Percentiles rank a stretch among this genome's conserved stretches.
These are phyloP conservation scores for Podosphaera xanthii DNA, from an alignment of 2,329 filamentous ascomycete species.

Conservation along the genomic window DNA sequence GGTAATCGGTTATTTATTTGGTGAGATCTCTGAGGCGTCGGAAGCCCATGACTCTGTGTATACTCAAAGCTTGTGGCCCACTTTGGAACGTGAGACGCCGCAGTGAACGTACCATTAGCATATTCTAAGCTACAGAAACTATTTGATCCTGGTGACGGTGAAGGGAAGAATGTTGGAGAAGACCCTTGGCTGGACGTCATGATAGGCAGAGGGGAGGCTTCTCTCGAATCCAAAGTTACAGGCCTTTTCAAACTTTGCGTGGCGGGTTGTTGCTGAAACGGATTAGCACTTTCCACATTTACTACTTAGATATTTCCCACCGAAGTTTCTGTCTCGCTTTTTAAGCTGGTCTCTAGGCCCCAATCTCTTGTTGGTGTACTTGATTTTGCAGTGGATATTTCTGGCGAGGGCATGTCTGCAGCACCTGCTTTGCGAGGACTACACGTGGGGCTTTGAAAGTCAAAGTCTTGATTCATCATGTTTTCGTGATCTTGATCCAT, in stretches of 20 bases:
- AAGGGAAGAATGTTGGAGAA: conserved; percentile 26
- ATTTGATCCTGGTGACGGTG: conserved; percentile 22
- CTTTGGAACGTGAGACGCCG: conserved; percentile 7
- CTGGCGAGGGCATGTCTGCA: conserved; percentile 20
- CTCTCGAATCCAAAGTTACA: conserved; percentile 25
- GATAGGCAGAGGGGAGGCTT: conserved; percentile 30
- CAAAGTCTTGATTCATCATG: conserved; percentile 27
- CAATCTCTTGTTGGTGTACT: conserved; percentile 14
- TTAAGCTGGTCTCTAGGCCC: conserved; percentile 9
- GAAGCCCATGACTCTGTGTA: conserved; percentile 6
- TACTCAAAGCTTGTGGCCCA: conserved; percentile 18
- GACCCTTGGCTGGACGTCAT: conserved; percentile 28
- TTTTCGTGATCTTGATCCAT: conserved; percentile 16
- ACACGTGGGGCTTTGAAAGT: conserved; percentile 34
- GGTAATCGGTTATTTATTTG: conserved; percentile 5
- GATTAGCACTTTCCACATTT: conserved; percentile 12
- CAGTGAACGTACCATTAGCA: conserved; percentile 15
- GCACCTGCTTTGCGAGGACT: conserved; percentile 23
- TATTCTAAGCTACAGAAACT: conserved; percentile 17
- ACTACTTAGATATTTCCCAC: conserved; percentile 15
- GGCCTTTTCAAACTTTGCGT: conserved; percentile 27
- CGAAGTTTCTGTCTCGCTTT: conserved; percentile 20
- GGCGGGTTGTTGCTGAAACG: conserved; percentile 25
- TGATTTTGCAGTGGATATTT: conserved; percentile 21
- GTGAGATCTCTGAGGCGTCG: background rate